Evolutionary conservation across 2,329 filamentous ascomycete genomes (phyloP).

Genomic region (Fusarium bactridioides): DNA sequence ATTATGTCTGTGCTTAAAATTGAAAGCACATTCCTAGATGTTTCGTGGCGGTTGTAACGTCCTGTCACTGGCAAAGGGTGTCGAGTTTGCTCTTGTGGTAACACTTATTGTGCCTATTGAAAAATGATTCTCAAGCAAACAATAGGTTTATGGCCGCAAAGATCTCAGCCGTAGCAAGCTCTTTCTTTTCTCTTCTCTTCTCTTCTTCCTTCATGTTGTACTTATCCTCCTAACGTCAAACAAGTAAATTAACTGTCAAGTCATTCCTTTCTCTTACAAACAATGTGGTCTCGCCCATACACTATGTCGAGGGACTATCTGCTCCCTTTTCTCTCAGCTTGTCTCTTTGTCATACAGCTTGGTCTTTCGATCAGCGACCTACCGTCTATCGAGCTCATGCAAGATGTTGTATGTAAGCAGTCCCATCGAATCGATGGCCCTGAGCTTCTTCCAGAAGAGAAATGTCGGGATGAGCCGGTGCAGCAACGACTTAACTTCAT

Average conservation of each 20-base stretch:
- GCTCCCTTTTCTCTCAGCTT: constrained; percentile 33
- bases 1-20: background rate
- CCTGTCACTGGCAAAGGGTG: background rate
- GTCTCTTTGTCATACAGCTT: constrained; percentile 39
- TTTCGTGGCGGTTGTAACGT: background rate
- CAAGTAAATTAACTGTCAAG: background rate
- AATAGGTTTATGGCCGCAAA: background rate
- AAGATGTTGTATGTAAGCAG: constrained; percentile 38
- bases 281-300: constrained; percentile 18
- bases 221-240: background rate
- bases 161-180: background rate
- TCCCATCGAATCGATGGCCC: background rate
- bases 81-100: background rate
- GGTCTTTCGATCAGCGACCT: constrained; percentile 37
- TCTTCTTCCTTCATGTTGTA: background rate
- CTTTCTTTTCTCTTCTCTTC: background rate
- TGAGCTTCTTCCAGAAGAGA: constrained; percentile 23
- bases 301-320: constrained; percentile 23
- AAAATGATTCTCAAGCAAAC: background rate
- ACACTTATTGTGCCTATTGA: constrained; percentile 9
- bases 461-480: constrained; percentile 30
- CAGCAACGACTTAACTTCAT: constrained; percentile 37
- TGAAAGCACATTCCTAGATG: background rate
- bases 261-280: background rate
- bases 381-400: constrained; percentile 34